Evolutionary conservation across 768 basidiomycete genomes (phyloP).

Genomic region (Suillus bovinus): DNA sequence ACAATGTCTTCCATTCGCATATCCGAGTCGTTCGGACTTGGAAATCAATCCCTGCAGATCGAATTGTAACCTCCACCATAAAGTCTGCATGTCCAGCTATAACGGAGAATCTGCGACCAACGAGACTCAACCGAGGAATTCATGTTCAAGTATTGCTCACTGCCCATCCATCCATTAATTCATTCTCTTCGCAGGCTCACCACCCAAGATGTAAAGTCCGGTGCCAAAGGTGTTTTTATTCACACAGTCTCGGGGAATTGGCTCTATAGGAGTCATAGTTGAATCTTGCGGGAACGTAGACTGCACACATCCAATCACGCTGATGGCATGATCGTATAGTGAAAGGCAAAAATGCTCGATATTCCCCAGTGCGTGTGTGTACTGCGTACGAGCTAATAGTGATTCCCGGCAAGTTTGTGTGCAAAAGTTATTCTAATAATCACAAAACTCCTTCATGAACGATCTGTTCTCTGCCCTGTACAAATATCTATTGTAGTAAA

Average conservation of each 20-base stretch:
- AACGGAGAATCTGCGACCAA: conserved; percentile 51
- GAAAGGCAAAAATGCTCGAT: neutral
- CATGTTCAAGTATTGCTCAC: neutral
- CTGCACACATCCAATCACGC: no score
- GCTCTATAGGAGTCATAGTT: no score
- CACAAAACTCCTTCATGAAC: neutral
- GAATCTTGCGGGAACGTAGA: no score
- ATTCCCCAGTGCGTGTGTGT: neutral
- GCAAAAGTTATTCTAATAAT: neutral
- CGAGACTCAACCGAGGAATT: conserved; percentile 47
- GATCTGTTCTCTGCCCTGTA: neutral
- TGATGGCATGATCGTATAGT: neutral
- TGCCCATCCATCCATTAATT: neutral
- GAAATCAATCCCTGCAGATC: no score
- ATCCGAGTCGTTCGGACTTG: no score
- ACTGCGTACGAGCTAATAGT: no score
- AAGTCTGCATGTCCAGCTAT: conserved; percentile 54
- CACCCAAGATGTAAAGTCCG: no score
- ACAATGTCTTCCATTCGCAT: no score
- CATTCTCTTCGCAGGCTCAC: neutral
- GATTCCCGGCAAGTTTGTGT: no score
- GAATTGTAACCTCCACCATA: no score
- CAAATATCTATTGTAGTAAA: neutral
- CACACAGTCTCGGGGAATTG: neutral
- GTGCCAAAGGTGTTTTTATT: no score